These are phyloP conservation scores for Blastocystis sp. DNA, from an alignment of 352 stramenopile species.

Conservation along the genomic window DNA sequence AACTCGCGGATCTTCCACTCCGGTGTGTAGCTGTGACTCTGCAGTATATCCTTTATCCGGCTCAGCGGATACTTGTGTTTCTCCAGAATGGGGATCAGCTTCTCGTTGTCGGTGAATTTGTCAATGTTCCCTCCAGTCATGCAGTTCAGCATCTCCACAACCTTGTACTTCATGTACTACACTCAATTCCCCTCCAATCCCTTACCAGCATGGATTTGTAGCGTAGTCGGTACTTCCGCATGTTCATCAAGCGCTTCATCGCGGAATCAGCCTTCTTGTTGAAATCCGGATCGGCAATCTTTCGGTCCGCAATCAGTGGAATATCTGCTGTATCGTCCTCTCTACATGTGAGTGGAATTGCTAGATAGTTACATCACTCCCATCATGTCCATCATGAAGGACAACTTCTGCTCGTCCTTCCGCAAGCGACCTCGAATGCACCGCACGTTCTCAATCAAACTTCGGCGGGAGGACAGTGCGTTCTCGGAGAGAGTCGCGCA, in stretches of 20 bases:
- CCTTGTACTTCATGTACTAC: conserved; percentile 65
- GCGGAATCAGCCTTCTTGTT: conserved; percentile 11
- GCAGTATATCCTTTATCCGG: conserved; percentile 31
- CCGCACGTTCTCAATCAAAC: conserved; percentile 54
- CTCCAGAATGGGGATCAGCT: conserved; percentile 43
- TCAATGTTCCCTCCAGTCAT: conserved; percentile 14
- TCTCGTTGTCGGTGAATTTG: conserved; percentile 50
- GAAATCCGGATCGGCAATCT: conserved; percentile 13
- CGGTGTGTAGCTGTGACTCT: conserved; percentile 34
- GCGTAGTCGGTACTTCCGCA: conserved; percentile 28
- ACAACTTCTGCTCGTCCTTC: conserved; percentile 21
- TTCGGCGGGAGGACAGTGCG: neutral
- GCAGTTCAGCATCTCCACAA: conserved; percentile 61
- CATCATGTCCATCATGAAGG: neutral
- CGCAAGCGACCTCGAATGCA: neutral
- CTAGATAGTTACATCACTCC: neutral
- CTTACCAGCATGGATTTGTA: conserved; percentile 50
- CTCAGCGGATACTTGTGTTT: conserved; percentile 31
- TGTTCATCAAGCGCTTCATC: conserved; percentile 40
- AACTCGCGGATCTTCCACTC: conserved; percentile 66
- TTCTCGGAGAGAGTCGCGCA: conserved; percentile 16
- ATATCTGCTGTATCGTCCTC: conserved; percentile 18
- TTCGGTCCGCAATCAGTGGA: conserved; percentile 21
- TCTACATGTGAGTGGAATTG: neutral
- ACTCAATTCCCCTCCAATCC: neutral